A percentile compares a stretch with the other conserved stretches of the same genome.
These are phyloP conservation scores for Coelastrella sp. DNA, from an alignment of 139 green algal genomes.

Conservation along the genomic window DNA sequence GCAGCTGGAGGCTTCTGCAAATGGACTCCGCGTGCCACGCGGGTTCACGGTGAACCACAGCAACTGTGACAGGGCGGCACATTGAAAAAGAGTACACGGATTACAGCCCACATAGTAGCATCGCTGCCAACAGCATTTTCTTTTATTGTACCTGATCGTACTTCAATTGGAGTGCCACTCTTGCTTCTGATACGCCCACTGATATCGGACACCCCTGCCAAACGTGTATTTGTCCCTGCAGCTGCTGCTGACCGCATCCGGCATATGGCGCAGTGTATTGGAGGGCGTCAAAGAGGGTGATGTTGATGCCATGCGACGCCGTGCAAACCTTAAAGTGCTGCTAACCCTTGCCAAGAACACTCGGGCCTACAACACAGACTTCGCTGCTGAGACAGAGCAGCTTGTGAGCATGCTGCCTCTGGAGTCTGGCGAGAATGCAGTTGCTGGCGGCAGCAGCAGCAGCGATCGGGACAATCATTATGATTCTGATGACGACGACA, in stretches of 20 bases:
- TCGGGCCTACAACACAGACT: neutral
- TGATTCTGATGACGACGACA: neutral
- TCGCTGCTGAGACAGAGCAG: neutral
- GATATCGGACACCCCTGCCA: neutral
- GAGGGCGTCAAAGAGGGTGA: neutral
- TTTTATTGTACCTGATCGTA: neutral
- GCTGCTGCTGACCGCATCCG: constrained; percentile 37
- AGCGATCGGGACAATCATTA: neutral
- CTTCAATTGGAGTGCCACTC: neutral
- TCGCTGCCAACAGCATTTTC: too few species aligned
- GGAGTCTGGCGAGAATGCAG: neutral
- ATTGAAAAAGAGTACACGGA: too few species aligned
- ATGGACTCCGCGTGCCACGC: too few species aligned
- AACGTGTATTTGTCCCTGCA: neutral
- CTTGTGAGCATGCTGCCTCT: neutral
- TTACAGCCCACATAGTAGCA: too few species aligned
- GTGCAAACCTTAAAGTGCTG: neutral
- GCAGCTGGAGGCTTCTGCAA: too few species aligned
- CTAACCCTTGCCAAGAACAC: neutral
- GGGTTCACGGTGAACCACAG: too few species aligned
- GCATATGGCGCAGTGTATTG: neutral
- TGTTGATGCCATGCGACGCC: neutral
- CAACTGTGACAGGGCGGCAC: too few species aligned
- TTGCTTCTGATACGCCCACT: neutral
- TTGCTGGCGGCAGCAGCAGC: neutral